Conservation (phyloP, 1,284 basidiomycete genomes). For the Cutaneotrichosporon sp. region DNA sequence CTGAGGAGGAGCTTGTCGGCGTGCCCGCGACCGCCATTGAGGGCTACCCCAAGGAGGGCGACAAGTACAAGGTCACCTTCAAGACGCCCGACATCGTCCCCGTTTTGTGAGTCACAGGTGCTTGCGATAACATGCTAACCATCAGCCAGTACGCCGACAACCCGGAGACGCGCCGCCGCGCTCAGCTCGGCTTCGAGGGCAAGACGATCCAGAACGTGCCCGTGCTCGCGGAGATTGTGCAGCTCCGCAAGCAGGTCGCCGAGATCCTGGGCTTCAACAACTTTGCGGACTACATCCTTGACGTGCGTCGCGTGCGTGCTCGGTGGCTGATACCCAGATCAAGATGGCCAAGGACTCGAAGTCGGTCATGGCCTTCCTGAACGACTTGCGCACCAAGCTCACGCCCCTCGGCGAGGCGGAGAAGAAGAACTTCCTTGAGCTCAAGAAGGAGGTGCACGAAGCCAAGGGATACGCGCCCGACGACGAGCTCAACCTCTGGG, state of each 20-base stretch:
- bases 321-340: conserved; percentile 11
- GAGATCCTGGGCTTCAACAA: conserved; percentile 23
- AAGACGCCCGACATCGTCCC: conserved; percentile 27
- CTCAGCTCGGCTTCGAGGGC: conserved; percentile 23
- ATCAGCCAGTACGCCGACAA: conserved; percentile 26
- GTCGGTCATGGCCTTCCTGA: conserved; percentile 21
- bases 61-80: conserved; percentile 27
- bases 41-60: conserved; percentile 23
- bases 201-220: conserved; percentile 23
- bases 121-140: too few species aligned
- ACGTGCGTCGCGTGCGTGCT: conserved; percentile 5
- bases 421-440: conserved; percentile 20
- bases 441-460: conserved; percentile 26
- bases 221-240: conserved; percentile 23
- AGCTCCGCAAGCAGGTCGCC: conserved; percentile 24
- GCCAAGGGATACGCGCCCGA: conserved; percentile 16
- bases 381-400: conserved; percentile 25
- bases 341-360: conserved; percentile 31
- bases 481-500: conserved; percentile 26
- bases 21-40: conserved; percentile 21
- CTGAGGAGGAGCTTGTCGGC: conserved; percentile 25
- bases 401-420: conserved; percentile 24
- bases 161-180: conserved; percentile 24
- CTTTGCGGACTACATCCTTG: conserved; percentile 27
- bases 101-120: conserved; percentile 24